Percentiles rank a stretch among this genome's conserved stretches.
Conservation (phyloP, 805 yeast species). For the Kodamaea neixiangensis region DNA sequence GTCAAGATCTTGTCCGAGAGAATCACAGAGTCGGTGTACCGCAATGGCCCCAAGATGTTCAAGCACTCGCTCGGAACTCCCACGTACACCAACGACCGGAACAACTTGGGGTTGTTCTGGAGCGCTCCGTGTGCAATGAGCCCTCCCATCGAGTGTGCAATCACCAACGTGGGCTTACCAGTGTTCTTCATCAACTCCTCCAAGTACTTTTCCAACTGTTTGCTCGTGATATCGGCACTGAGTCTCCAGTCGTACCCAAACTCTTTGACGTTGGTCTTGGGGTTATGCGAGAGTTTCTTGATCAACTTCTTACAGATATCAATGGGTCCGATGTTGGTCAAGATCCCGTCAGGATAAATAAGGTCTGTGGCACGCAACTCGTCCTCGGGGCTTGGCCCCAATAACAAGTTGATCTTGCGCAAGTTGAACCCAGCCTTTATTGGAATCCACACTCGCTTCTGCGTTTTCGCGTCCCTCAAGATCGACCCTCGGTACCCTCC, state of each 20-base stretch:
- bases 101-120: slow-evolving; percentile 63
- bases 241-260: slow-evolving; percentile 96
- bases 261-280: slow-evolving; percentile 62
- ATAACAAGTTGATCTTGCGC: slow-evolving; percentile 62
- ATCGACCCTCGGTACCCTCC: slow-evolving; percentile 92
- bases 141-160: slow-evolving; percentile 97
- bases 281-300: slow-evolving; percentile 51
- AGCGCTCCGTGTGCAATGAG: slow-evolving; percentile 78
- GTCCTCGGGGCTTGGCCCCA: slow-evolving; percentile 75
- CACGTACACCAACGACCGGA: slow-evolving; percentile 76
- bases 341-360: slow-evolving; percentile 72
- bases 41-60: slow-evolving; percentile 80
- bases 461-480: slow-evolving; percentile 63
- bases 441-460: slow-evolving; percentile 82
- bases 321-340: slow-evolving; percentile 84
- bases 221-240: slow-evolving; percentile 57
- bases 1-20: slow-evolving; percentile 74
- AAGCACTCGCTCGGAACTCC: slow-evolving; percentile 86
- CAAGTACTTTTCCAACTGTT: slow-evolving; percentile 53
- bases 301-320: slow-evolving; percentile 70
- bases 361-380: slow-evolving; percentile 55
- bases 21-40: slow-evolving; percentile 79
- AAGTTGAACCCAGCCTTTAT: slow-evolving; percentile 80
- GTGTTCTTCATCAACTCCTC: slow-evolving; percentile 45
- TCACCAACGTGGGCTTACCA: slow-evolving; percentile 63